Conservation (phyloP, 805 yeast genomes). For the Brettanomyces anomalus region DNA sequence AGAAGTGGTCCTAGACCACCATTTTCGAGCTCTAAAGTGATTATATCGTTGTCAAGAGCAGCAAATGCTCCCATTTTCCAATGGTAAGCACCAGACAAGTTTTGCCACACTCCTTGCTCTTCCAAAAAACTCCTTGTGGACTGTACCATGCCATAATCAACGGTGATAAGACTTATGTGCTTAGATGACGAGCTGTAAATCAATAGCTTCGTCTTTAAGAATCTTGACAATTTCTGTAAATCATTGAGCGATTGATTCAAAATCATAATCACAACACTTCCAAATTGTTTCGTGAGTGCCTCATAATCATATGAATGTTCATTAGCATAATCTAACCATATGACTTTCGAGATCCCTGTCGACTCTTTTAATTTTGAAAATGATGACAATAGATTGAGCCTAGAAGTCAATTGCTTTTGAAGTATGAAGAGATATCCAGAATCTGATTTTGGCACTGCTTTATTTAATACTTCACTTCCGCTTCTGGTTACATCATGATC, state of each 20-base stretch:
- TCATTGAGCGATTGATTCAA: background rate
- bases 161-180: background rate
- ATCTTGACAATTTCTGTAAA: background rate
- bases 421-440: slow-evolving; percentile 15
- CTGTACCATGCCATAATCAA: background rate
- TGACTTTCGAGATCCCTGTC: slow-evolving; percentile 18
- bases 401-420: slow-evolving; percentile 17
- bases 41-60: slow-evolving; percentile 30
- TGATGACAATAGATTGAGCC: slow-evolving; percentile 19
- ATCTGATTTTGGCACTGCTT: background rate
- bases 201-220: background rate
- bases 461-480: background rate
- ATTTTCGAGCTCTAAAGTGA: slow-evolving; percentile 30
- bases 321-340: slow-evolving; percentile 20
- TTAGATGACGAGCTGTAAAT: background rate
- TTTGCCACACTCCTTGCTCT: slow-evolving; percentile 19
- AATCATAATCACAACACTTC: slow-evolving; percentile 2
- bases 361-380: slow-evolving; percentile 18
- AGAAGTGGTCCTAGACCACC: slow-evolving; percentile 35
- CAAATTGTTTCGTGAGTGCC: background rate
- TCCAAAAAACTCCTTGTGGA: slow-evolving; percentile 15
- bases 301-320: slow-evolving; percentile 9
- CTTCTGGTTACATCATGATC: no score
- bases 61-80: slow-evolving; percentile 3
- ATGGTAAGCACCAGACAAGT: slow-evolving; percentile 10